Evolutionary conservation across 2,329 filamentous ascomycete genomes (phyloP).

Genomic region (Ambrosiella xylebori): DNA sequence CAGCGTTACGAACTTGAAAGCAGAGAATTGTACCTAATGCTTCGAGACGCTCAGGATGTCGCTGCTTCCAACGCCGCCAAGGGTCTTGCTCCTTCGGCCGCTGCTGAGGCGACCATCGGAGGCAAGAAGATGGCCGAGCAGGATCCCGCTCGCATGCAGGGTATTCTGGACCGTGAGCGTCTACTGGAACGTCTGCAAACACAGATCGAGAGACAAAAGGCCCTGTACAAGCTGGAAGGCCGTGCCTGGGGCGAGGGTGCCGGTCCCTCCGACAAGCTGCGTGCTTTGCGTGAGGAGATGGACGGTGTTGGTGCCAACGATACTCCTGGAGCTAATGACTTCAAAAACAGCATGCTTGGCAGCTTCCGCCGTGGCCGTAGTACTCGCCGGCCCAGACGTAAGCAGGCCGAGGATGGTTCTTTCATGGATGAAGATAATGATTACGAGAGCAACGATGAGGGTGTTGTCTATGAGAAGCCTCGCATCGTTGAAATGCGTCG

Average conservation of each 20-base stretch:
- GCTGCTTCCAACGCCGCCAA: slow-evolving; percentile 67
- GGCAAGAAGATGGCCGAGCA: slow-evolving; percentile 34
- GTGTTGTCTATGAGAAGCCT: slow-evolving; percentile 60
- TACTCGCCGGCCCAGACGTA: slow-evolving; percentile 26
- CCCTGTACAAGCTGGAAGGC: slow-evolving; percentile 90
- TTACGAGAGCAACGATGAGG: slow-evolving; percentile 31
- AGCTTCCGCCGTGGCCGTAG: slow-evolving; percentile 44
- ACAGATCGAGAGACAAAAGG: slow-evolving; percentile 93
- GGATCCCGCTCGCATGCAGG: slow-evolving; percentile 65
- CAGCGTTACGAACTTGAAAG: slow-evolving; percentile 94
- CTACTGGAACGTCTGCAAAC: slow-evolving; percentile 89
- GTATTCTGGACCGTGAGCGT: slow-evolving; percentile 79
- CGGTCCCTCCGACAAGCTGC: slow-evolving; percentile 78
- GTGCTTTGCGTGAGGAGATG: slow-evolving; percentile 90
- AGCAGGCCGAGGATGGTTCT: slow-evolving; percentile 11
- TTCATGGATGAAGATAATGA: slow-evolving; percentile 31
- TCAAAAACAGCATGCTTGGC: slow-evolving; percentile 58
- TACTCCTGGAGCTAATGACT: slow-evolving; percentile 27
- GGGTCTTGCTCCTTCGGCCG: slow-evolving; percentile 17
- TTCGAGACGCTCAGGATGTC: slow-evolving; percentile 90
- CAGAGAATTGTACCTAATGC: slow-evolving; percentile 92
- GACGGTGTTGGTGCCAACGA: slow-evolving; percentile 39
- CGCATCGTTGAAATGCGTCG: slow-evolving; percentile 62
- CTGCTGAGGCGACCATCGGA: neutral
- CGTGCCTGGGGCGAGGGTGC: slow-evolving; percentile 70